Conservation (phyloP, 345 rosid genomes). For the Euclidium syriacum region DNA sequence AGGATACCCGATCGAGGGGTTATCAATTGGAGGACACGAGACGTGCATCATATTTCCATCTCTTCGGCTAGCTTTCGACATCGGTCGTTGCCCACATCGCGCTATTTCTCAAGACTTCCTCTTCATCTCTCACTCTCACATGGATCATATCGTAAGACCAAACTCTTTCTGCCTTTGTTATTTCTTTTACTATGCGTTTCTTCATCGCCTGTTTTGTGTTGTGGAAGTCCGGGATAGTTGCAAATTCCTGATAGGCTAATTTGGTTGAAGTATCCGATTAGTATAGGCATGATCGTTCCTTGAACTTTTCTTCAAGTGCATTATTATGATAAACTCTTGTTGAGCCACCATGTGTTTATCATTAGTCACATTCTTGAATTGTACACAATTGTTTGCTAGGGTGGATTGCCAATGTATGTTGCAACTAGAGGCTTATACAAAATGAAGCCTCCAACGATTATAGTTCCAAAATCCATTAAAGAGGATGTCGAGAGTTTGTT, state of each 20-base stretch:
- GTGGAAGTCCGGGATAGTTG: neutral
- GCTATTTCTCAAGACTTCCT: conserved; percentile 88
- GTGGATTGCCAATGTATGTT: conserved; percentile 95
- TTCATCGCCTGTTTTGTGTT: neutral
- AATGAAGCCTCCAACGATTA: conserved; percentile 84
- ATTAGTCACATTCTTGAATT: neutral
- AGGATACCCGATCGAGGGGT: conserved; percentile 73
- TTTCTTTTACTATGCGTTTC: neutral
- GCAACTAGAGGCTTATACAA: conserved; percentile 78
- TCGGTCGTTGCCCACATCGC: conserved; percentile 91
- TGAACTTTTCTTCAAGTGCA: neutral
- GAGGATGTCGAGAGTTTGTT: conserved; percentile 71
- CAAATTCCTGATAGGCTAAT: neutral
- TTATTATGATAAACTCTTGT: neutral
- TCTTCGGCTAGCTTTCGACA: conserved; percentile 76
- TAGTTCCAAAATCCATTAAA: conserved; percentile 62
- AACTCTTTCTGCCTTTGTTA: neutral
- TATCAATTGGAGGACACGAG: conserved; percentile 92
- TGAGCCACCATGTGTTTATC: neutral
- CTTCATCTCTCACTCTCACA: conserved; percentile 89
- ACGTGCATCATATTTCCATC: conserved; percentile 87
- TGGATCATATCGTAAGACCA: conserved; percentile 84
- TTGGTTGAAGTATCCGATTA: neutral
- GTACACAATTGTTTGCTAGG: conserved; percentile 34
- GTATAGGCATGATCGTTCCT: neutral